phyloP scores from a whole-genome alignment of 805 yeast species.

The Candida suzukii region DNA sequence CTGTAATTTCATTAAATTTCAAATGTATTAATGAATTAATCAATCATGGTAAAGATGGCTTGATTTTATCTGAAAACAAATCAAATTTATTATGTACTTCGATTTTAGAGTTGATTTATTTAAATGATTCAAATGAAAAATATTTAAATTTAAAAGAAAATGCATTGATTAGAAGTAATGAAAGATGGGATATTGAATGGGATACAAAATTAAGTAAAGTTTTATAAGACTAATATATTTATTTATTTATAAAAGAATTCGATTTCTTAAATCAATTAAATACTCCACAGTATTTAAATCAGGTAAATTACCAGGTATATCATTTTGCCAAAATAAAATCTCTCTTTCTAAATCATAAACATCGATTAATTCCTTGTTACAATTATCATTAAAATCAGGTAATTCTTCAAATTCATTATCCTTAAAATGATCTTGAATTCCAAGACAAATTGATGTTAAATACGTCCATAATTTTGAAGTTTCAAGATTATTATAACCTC shows the following conservation, averaged over 20 bases:
- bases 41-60: constrained; percentile 61
- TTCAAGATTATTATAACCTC: constrained; percentile 63
- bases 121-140: constrained; percentile 10
- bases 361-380: not conserved
- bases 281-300: constrained; percentile 24
- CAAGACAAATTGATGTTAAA: constrained; percentile 24
- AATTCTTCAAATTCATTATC: constrained; percentile 34
- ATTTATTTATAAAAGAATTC: constrained; percentile 3
- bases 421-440: constrained; percentile 9
- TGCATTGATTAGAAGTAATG: constrained; percentile 62
- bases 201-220: constrained; percentile 32
- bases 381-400: constrained; percentile 33
- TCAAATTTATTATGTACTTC: constrained; percentile 28
- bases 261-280: constrained; percentile 16
- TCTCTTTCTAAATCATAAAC: not conserved
- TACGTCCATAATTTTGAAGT: constrained; percentile 56
- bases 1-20: constrained; percentile 74
- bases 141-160: constrained; percentile 43
- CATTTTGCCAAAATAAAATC: constrained; percentile 15
- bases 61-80: constrained; percentile 37
- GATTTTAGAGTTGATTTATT: constrained; percentile 24
- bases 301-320: constrained; percentile 24
- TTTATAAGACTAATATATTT: not conserved
- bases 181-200: constrained; percentile 81
- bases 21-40: constrained; percentile 78